Percentiles rank a stretch among this genome's conserved stretches.
Conservation (phyloP, 495 filamentous ascomycete genomes). For the Aspergillus avenaceus region DNA sequence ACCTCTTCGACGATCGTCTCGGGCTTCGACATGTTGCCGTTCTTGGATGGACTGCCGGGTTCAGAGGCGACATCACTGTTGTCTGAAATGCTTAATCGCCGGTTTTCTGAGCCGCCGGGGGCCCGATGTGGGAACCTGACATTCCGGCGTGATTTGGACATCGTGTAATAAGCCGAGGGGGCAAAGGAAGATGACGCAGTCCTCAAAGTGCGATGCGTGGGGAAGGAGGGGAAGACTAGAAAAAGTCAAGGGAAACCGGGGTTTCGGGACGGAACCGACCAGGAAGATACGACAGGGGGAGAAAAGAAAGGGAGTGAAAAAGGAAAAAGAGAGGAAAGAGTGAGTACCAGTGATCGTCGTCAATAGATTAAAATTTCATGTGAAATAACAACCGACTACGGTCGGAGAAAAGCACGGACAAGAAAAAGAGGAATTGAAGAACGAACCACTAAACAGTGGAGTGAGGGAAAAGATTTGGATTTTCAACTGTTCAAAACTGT, state of each 20-base stretch:
- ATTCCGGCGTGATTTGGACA: slow-evolving; percentile 74
- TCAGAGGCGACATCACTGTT: slow-evolving; percentile 71
- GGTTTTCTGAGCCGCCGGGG: slow-evolving; percentile 46
- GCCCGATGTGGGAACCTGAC: slow-evolving; percentile 73
- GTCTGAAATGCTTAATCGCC: slow-evolving; percentile 71
- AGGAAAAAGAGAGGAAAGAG: slow-evolving; percentile 6
- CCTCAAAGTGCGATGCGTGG: slow-evolving; percentile 11
- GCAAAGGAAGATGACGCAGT: slow-evolving; percentile 7
- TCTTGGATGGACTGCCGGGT: slow-evolving; percentile 51
- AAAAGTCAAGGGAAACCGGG: slow-evolving; percentile 18
- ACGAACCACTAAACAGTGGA: too few species aligned
- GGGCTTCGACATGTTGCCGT: slow-evolving; percentile 39
- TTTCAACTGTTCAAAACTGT: too few species aligned
- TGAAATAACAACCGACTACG: slow-evolving; percentile 18
- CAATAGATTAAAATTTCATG: slow-evolving; percentile 22
- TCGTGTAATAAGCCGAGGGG: slow-evolving; percentile 28
- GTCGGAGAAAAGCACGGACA: slow-evolving; percentile 11
- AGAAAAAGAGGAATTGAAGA: background rate
- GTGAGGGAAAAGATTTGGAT: too few species aligned
- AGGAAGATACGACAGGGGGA: slow-evolving; percentile 1
- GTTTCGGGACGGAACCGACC: slow-evolving; percentile 10
- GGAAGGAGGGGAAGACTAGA: slow-evolving; percentile 19
- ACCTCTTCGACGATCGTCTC: slow-evolving; percentile 51
- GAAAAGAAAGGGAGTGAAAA: slow-evolving; percentile 1
- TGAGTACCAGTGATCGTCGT: slow-evolving; percentile 17